Percentiles rank a stretch among this genome's conserved stretches.
Evolutionary conservation across 768 basidiomycete species (phyloP).

Genomic region (Tylopilus balloui): DNA sequence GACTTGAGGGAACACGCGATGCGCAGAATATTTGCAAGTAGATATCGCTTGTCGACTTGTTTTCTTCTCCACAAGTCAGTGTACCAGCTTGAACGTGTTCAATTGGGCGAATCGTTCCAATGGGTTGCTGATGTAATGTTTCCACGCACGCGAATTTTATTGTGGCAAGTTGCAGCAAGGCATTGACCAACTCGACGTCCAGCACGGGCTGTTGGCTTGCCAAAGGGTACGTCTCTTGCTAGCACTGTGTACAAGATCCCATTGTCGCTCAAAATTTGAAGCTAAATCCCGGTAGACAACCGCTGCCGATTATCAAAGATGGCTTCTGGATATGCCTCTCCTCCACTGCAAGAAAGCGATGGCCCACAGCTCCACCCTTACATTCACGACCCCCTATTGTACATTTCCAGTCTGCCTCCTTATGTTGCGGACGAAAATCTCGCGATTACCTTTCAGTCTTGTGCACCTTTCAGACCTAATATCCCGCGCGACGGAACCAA

Average conservation of each 20-base stretch:
- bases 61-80: too few species aligned
- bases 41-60: too few species aligned
- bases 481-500: conserved; percentile 57
- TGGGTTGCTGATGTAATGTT: conserved; percentile 30
- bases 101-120: too few species aligned
- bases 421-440: conserved; percentile 74
- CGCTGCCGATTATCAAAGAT: conserved; percentile 31
- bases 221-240: conserved; percentile 19
- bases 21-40: too few species aligned
- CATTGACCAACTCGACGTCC: conserved; percentile 30
- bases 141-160: conserved; percentile 32
- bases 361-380: conserved; percentile 62
- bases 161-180: conserved; percentile 16
- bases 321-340: conserved; percentile 35
- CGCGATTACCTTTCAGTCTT: conserved; percentile 65
- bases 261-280: not conserved
- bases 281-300: conserved; percentile 18
- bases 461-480: conserved; percentile 78
- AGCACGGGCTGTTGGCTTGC: conserved; percentile 31
- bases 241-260: not conserved
- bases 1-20: too few species aligned
- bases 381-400: conserved; percentile 76
- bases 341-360: conserved; percentile 30
- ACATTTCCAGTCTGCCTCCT: conserved; percentile 74
- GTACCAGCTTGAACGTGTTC: too few species aligned